Evolutionary conservation across 345 rosid genomes (phyloP), one percentile per base, ranked within the genome.

Genomic region (Gossypium mustelinum): DNA sequence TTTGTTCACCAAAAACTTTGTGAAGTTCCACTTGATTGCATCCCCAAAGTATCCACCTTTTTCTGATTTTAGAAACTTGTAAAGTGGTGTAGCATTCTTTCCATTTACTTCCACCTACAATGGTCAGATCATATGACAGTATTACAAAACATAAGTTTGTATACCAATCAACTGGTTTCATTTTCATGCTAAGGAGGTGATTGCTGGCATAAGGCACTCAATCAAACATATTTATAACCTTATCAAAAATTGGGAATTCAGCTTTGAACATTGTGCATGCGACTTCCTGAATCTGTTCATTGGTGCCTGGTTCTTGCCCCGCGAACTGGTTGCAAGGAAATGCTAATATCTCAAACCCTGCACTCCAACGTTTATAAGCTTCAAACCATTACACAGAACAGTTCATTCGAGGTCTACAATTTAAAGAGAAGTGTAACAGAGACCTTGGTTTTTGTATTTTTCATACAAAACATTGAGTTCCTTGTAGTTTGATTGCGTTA

Each of bases 301-400:
- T 94, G 84, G 56, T 87, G 65, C 97, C 98, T n/a, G 94, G 98
- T 75, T 94, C 98, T 82, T 94, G 98, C 64, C 94, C 91, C 1
- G 80, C 86, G 81, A 94, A 94, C 82, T 92, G 98, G 85, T 94
- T 94, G 88, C 98, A 94, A 6, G 98, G 97, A 81, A 92, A 94
- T 73, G 97, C 97, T 58, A 92, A 78, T 84, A 94, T 89, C 84
- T 92, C 97, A 77, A 94, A 83, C 14, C 94, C 98, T 94, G 84
- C 17, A 18, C 41, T 34, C 7, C 22, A 73, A 50, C n/a, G 57
- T 18, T 63, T 44, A 64, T 54, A 50, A 43, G 72, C 24, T 64
- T 68, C 45, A 51, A 74, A 18, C 10, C 29, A 29, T 18, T 16
- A 63, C 3, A 72, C 20, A 67, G 51, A 48, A 5, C 68, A 45